Conservation (phyloP, 345 rosid species). For the Populus tremula region DNA sequence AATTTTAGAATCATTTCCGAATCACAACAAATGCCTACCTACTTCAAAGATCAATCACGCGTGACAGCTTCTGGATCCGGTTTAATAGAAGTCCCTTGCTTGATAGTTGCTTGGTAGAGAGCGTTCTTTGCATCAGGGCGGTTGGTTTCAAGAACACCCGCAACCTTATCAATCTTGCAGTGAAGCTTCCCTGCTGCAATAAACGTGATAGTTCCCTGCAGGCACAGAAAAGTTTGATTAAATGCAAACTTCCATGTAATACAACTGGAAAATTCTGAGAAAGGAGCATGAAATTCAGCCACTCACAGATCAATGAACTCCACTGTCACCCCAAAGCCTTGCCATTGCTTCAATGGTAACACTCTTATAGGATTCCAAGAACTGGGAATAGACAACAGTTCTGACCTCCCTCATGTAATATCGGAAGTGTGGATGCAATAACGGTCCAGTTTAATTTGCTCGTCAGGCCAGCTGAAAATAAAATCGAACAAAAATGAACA, state of each 20-base stretch:
- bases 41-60: constrained; percentile 84
- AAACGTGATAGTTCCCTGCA: constrained; percentile 89
- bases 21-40: not conserved
- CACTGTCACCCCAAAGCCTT: constrained; percentile 87
- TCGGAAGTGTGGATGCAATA: constrained; percentile 92
- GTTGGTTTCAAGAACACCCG: constrained; percentile 95
- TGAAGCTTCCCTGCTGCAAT: constrained; percentile 98
- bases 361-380: constrained; percentile 93
- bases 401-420: constrained; percentile 99
- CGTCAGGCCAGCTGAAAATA: constrained; percentile 65
- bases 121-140: constrained; percentile 99
- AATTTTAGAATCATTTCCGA: constrained; percentile 10
- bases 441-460: constrained; percentile 83
- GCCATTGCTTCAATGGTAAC: constrained; percentile 98
- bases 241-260: not conserved
- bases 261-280: not conserved
- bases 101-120: constrained; percentile 94
- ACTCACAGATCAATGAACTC: constrained; percentile 96
- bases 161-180: constrained; percentile 99
- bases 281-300: constrained; percentile 5
- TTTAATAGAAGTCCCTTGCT: constrained; percentile 99
- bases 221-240: not conserved
- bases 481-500: constrained; percentile 13
- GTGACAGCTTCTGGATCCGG: constrained; percentile 95
- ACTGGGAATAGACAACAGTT: constrained; percentile 90